These are phyloP conservation scores for Phytophthora rubi DNA, from an alignment of 352 stramenopile species.

Conservation along the genomic window DNA sequence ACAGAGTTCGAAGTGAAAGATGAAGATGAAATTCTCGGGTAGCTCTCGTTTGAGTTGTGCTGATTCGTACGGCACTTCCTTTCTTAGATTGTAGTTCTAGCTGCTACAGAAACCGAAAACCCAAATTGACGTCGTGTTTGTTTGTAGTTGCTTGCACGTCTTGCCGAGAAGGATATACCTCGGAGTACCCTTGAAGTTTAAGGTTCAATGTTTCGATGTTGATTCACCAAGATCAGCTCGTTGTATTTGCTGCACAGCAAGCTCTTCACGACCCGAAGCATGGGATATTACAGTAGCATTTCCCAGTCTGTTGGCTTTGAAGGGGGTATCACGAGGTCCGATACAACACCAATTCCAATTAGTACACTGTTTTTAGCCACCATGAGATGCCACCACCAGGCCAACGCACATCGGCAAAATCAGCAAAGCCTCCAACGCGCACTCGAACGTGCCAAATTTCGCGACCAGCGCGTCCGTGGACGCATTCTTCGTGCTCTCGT, in stretches of 20 bases:
- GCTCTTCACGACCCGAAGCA: background rate
- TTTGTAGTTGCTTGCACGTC: too few species aligned
- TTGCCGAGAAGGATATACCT: too few species aligned
- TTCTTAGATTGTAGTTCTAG: background rate
- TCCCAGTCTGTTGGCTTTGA: background rate
- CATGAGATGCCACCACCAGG: background rate
- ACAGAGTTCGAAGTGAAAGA: background rate
- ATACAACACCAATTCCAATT: background rate
- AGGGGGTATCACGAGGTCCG: slow-evolving; percentile 14
- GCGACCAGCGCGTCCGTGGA: slow-evolving; percentile 46
- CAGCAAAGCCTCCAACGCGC: slow-evolving; percentile 28
- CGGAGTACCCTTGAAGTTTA: too few species aligned
- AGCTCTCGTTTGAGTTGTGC: background rate
- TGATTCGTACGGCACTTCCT: background rate
- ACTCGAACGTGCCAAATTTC: slow-evolving; percentile 37
- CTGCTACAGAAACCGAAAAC: background rate
- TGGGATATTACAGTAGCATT: background rate
- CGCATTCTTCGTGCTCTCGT: slow-evolving; percentile 56
- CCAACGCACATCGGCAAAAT: slow-evolving; percentile 35
- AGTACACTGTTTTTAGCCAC: background rate
- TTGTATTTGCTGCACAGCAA: background rate
- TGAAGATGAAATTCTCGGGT: background rate
- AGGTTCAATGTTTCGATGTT: background rate
- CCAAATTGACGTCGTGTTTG: too few species aligned
- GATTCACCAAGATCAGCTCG: background rate